A percentile compares a stretch with the other conserved stretches of the same genome.
These are phyloP conservation scores for Phytophthora capsici DNA, from an alignment of 352 stramenopile species.

Conservation along the genomic window DNA sequence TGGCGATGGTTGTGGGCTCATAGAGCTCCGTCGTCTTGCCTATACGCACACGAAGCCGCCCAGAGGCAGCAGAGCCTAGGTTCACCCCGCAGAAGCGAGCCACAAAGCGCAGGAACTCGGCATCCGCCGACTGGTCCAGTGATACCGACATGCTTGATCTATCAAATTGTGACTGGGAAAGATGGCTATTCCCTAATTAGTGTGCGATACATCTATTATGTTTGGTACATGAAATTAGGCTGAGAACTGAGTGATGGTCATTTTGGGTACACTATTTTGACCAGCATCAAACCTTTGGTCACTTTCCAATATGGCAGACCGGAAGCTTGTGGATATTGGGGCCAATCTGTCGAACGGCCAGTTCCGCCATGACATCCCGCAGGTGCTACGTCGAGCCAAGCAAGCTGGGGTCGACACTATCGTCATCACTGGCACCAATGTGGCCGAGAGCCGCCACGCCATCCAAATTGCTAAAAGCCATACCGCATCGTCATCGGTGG, in stretches of 20 bases:
- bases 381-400: conserved; percentile 87
- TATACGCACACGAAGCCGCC: conserved; percentile 76
- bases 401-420: conserved; percentile 77
- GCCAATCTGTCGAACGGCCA: conserved; percentile 70
- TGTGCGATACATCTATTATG: neutral
- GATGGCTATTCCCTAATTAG: neutral
- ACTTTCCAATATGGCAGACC: conserved; percentile 16
- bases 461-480: conserved; percentile 45
- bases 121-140: conserved; percentile 76
- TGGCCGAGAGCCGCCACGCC: conserved; percentile 45
- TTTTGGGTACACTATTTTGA: conserved; percentile 17
- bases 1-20: conserved; percentile 76
- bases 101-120: conserved; percentile 83
- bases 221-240: no score
- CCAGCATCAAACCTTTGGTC: neutral
- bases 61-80: conserved; percentile 72
- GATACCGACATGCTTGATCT: conserved; percentile 72
- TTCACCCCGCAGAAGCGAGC: conserved; percentile 83
- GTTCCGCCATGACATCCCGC: conserved; percentile 86
- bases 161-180: conserved; percentile 8
- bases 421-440: conserved; percentile 85
- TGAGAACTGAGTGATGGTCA: conserved; percentile 19
- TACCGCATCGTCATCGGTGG: conserved; percentile 26
- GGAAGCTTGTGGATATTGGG: conserved; percentile 66
- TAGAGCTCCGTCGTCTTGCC: conserved; percentile 77